A percentile compares a stretch with the other conserved stretches of the same genome.
These are phyloP conservation scores for Nakaseomyces nivariensis DNA, from an alignment of 1,139 yeast species.

Conservation along the genomic window DNA sequence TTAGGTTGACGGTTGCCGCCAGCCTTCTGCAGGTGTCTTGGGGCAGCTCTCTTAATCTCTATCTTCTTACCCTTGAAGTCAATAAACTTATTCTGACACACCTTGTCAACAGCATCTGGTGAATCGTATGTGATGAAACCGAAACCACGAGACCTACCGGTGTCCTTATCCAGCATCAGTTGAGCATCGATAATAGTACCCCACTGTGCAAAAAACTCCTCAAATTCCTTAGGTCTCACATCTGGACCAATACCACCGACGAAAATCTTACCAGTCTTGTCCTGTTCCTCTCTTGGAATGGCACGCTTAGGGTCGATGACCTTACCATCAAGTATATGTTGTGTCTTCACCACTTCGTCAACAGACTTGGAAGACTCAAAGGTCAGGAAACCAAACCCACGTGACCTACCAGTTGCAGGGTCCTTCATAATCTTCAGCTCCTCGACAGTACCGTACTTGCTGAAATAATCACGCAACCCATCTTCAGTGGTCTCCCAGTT, in stretches of 20 bases:
- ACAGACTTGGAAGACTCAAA: slow-evolving; percentile 77
- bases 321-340: slow-evolving; percentile 90
- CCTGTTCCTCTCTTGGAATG: slow-evolving; percentile 96
- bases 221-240: slow-evolving; percentile 87
- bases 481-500: slow-evolving; percentile 98
- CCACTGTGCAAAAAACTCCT: slow-evolving; percentile 76
- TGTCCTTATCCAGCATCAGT: slow-evolving; percentile 93
- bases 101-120: slow-evolving; percentile 90
- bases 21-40: slow-evolving; percentile 52
- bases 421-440: slow-evolving; percentile 96
- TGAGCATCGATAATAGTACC: slow-evolving; percentile 96
- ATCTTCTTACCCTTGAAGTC: slow-evolving; percentile 82
- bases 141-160: slow-evolving; percentile 95
- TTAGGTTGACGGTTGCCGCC: slow-evolving; percentile 22
- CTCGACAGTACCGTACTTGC: slow-evolving; percentile 80
- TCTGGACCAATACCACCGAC: slow-evolving; percentile 98
- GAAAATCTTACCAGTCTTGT: slow-evolving; percentile 91
- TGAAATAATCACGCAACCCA: slow-evolving; percentile 66
- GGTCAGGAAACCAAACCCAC: slow-evolving; percentile 95
- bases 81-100: slow-evolving; percentile 72
- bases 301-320: slow-evolving; percentile 97
- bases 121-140: slow-evolving; percentile 96
- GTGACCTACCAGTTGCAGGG: slow-evolving; percentile 75
- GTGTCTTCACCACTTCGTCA: slow-evolving; percentile 76
- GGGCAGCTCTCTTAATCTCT: slow-evolving; percentile 98